Evolutionary conservation across 768 basidiomycete species (phyloP).

Genomic region (Phaeotremella fagi): DNA sequence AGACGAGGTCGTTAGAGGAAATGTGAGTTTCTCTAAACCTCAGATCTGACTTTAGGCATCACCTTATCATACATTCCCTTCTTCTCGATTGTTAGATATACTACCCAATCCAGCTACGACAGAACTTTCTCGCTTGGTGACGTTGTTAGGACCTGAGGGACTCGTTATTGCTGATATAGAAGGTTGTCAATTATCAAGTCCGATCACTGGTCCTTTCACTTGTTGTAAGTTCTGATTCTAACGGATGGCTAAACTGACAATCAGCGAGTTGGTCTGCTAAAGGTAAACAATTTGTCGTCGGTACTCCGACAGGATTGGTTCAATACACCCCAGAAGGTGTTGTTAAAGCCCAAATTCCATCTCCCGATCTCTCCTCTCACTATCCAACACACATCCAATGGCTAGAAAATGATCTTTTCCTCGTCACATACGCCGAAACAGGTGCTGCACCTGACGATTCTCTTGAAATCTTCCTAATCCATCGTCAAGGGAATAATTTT

Average conservation of each 20-base stretch:
- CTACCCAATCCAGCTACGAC: constrained; percentile 40
- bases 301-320: constrained; percentile 41
- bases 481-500: constrained; percentile 33
- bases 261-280: constrained; percentile 51
- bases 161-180: constrained; percentile 39
- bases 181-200: constrained; percentile 8
- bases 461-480: constrained; percentile 45
- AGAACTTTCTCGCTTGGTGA: constrained; percentile 13
- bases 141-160: constrained; percentile 19
- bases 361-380: constrained; percentile 20
- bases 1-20: constrained; percentile 18
- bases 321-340: constrained; percentile 50
- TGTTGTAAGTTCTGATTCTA: constrained; percentile 19
- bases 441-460: constrained; percentile 38
- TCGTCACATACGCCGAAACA: constrained; percentile 43
- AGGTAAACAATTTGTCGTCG: constrained; percentile 51
- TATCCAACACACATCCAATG: constrained; percentile 44
- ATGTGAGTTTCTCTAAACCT: constrained; percentile 7
- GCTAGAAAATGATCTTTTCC: constrained; percentile 52
- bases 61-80: constrained; percentile 31
- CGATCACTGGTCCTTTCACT: constrained; percentile 33
- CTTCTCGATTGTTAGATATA: constrained; percentile 31
- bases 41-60: constrained; percentile 14
- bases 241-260: constrained; percentile 1
- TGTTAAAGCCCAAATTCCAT: constrained; percentile 43